Base-by-base conservation (phyloP, 371 early-diverging fungal species). In the Mortierella polycephala region DNA sequence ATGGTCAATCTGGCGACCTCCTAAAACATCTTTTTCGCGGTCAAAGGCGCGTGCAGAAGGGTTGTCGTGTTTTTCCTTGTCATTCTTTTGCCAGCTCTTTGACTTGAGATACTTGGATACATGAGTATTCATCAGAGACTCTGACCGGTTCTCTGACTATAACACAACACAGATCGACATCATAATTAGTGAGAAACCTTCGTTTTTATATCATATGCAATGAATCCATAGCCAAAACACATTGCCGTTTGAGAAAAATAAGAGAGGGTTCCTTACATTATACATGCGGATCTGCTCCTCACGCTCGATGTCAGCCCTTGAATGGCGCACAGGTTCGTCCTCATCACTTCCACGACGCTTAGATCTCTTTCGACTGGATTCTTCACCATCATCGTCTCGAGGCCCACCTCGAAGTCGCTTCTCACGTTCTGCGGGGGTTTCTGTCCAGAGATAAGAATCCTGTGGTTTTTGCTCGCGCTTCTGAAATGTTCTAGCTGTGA, bases 401-500 rank as follows among this genome's bases (percentile, higher is more conserved):
- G 64, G 69, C 18, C 62, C 67, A 14, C 69, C 77, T 46, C 64
- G 23, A 30, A 81, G 44, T 53, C 82, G 52, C 23, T 81, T 64
- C 62, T 85, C 81, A 40, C 81, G 83, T 30, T 91, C 88, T 8
- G 87, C 86, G 0, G 91, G 91, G 8, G 90, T 88, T 49, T 88
- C 88, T 8, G 88, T 89, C 91, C 91, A 91, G 10, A 81, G 71
- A 14, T 82, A 83, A 12, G 81, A 83, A 57, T 91, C 89, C 47
- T 69, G 70, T 8, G 69, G 61, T 37, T 57, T 57, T 23, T 67
- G 72, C 30, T 77, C 80, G 1, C 73, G 64, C 52, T 53, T 66
- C 23, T 67, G 71, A 55, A 84, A 84, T 21, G 82, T 73, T 23
- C 84, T 64, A 21, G 82, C 73, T 12, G 69, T 69, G 45, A 82